These are phyloP conservation scores for Plantago coronopus DNA, from an alignment of 305 asterid species.

Conservation along the genomic window DNA sequence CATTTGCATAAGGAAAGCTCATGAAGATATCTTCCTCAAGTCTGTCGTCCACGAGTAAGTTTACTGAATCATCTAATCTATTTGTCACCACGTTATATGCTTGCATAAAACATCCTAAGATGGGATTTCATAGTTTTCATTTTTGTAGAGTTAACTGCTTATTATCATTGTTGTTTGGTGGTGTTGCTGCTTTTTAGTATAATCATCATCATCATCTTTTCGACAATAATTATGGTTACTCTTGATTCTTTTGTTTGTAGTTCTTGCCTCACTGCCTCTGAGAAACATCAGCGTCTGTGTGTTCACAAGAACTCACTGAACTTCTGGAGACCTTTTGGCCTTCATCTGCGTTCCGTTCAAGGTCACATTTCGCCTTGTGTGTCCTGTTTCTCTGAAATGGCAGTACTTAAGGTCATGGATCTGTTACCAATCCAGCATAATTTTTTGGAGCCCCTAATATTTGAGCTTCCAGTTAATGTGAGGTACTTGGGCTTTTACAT, in stretches of 20 bases:
- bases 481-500: not conserved
- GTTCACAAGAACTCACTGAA: not conserved
- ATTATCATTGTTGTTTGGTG: too few species aligned
- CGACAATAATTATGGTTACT: not conserved
- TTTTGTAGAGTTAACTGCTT: too few species aligned
- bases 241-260: not conserved
- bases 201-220: too few species aligned
- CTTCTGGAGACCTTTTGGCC: not conserved
- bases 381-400: not conserved
- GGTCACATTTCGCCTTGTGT: not conserved
- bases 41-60: not conserved
- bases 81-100: not conserved
- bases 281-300: constrained; percentile 1
- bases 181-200: too few species aligned
- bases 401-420: not conserved
- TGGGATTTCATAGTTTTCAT: too few species aligned
- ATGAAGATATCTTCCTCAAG: not conserved
- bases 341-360: not conserved
- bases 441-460: not conserved
- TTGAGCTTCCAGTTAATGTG: not conserved
- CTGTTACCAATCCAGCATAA: not conserved
- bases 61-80: not conserved
- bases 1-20: not conserved
- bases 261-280: not conserved
- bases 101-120: too few species aligned